A percentile compares a stretch with the other conserved stretches of the same genome.
Conservation (phyloP, 2,329 filamentous ascomycete species). For the Fusarium sp. region DNA sequence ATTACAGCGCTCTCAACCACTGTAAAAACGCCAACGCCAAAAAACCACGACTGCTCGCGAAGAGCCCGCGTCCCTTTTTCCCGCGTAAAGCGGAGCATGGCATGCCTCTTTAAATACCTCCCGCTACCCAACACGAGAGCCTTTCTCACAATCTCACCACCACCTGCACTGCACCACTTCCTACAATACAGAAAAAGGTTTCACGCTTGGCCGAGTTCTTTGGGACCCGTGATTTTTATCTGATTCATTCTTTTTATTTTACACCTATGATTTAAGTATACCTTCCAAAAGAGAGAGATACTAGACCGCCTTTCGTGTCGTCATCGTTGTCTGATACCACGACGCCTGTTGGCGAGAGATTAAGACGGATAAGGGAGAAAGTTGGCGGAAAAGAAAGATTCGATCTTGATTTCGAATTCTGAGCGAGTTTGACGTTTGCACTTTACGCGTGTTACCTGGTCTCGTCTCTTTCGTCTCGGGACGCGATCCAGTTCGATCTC, state of each 20-base stretch:
- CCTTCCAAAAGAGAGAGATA: not conserved
- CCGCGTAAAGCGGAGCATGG: conserved; percentile 24
- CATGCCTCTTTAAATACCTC: conserved; percentile 40
- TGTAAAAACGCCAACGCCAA: conserved; percentile 31
- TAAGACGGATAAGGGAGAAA: not conserved
- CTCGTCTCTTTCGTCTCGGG: conserved; percentile 8
- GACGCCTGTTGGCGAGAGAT: not conserved
- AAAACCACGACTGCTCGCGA: conserved; percentile 27
- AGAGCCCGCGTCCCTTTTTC: conserved; percentile 7
- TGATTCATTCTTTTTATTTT: not conserved
- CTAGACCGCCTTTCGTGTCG: conserved; percentile 31
- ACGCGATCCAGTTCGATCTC: conserved; percentile 22
- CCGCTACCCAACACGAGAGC: conserved; percentile 34
- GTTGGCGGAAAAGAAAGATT: not conserved
- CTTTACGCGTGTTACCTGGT: conserved; percentile 16
- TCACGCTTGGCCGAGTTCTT: conserved; percentile 16
- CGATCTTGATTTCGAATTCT: not conserved
- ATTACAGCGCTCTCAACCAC: conserved; percentile 1
- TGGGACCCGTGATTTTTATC: conserved; percentile 4
- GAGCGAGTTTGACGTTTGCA: not conserved
- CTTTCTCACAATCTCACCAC: conserved; percentile 6
- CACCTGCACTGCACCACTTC: not conserved
- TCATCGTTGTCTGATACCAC: conserved; percentile 15
- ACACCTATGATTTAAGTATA: not conserved
- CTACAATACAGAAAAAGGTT: not conserved